A percentile compares a stretch with the other conserved stretches of the same genome.
These are phyloP conservation scores for Allomyces macrogynus DNA, from an alignment of 192 early-diverging fungal genomes.

Conservation along the genomic window DNA sequence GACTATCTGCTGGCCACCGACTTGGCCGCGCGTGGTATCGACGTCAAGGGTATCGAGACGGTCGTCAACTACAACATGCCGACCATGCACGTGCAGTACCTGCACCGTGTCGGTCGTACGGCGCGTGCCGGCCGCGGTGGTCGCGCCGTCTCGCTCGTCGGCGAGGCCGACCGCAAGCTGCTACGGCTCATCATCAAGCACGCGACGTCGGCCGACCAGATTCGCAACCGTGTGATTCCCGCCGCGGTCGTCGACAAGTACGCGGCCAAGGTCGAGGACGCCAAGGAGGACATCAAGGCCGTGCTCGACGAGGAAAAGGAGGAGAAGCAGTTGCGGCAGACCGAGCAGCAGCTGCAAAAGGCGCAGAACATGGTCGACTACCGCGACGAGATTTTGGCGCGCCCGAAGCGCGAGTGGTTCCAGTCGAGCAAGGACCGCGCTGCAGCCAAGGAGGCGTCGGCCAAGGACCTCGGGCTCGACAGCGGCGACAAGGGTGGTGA, in stretches of 20 bases:
- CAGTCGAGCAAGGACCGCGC: slow-evolving; percentile 57
- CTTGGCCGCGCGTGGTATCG: slow-evolving; percentile 87
- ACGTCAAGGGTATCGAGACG: slow-evolving; percentile 87
- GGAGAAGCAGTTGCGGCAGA: slow-evolving; percentile 54
- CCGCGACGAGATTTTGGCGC: slow-evolving; percentile 64
- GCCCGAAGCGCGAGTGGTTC: slow-evolving; percentile 92
- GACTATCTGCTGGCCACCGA: slow-evolving; percentile 90
- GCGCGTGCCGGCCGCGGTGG: slow-evolving; percentile 76
- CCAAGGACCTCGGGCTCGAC: not conserved
- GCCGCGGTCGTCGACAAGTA: slow-evolving; percentile 55
- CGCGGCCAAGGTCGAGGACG: slow-evolving; percentile 39
- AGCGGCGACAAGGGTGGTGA: slow-evolving; percentile 9
- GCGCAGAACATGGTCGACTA: slow-evolving; percentile 64
- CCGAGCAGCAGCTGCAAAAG: slow-evolving; percentile 83
- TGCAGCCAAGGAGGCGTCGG: slow-evolving; percentile 24
- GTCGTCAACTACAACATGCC: slow-evolving; percentile 99
- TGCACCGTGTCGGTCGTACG: slow-evolving; percentile 89
- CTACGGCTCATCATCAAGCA: slow-evolving; percentile 84
- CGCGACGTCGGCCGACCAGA: slow-evolving; percentile 34
- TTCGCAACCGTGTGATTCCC: slow-evolving; percentile 80
- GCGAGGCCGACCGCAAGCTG: slow-evolving; percentile 82
- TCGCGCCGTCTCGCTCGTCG: slow-evolving; percentile 70
- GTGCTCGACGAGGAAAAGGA: slow-evolving; percentile 53
- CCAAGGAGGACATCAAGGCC: slow-evolving; percentile 44
- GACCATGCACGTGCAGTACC: slow-evolving; percentile 69